Evolutionary conservation across 345 rosid genomes (phyloP).

Genomic region (Mercurialis annua): DNA sequence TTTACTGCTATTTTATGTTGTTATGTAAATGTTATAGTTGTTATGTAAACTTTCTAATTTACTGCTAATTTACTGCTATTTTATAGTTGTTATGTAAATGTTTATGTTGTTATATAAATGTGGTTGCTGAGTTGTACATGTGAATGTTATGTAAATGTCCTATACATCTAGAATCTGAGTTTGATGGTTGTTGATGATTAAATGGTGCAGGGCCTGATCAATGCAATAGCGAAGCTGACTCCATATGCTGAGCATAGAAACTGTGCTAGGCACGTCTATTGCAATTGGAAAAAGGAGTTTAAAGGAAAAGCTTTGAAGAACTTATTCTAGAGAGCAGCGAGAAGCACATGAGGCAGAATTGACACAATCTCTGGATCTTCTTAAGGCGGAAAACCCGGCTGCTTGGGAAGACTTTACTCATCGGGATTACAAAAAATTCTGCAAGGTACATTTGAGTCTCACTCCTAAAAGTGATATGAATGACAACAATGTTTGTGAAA

Average conservation of each 20-base stretch:
- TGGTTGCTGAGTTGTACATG: too few relatives aligned
- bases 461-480: not conserved
- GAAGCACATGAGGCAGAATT: not conserved
- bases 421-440: not conserved
- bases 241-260: not conserved
- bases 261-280: not conserved
- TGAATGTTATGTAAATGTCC: too few relatives aligned
- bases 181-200: too few relatives aligned
- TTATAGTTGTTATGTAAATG: too few relatives aligned
- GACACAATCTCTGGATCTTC: not conserved
- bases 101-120: too few relatives aligned
- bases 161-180: too few relatives aligned
- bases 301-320: too few relatives aligned
- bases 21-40: too few relatives aligned
- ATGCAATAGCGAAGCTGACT: not conserved
- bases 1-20: too few relatives aligned
- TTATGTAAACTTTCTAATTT: too few relatives aligned
- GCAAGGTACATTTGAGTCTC: not conserved
- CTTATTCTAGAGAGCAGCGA: not conserved
- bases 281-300: not conserved
- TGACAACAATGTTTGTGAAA: not conserved
- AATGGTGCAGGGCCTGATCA: not conserved
- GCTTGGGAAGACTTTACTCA: not conserved
- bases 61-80: too few relatives aligned
- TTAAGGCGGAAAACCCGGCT: not conserved